phyloP scores from a whole-genome alignment of 306 rosid genomes.

The Potentilla sterilis region DNA sequence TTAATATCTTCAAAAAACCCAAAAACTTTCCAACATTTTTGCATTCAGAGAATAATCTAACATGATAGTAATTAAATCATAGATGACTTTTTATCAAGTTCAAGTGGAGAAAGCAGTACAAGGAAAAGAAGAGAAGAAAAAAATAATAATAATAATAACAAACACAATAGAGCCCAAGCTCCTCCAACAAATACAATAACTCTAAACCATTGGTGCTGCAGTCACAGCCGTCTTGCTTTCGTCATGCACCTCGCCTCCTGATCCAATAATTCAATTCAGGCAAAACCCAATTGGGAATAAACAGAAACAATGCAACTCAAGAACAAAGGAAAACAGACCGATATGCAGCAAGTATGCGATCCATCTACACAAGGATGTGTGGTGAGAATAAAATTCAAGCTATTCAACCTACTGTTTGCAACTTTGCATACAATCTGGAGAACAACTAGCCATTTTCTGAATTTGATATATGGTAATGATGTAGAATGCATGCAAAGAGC shows the following conservation, averaged over 20 bases:
- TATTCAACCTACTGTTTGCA: not conserved
- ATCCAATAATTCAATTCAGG: conserved; percentile 19
- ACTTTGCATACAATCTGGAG: not conserved
- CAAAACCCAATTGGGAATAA: not conserved
- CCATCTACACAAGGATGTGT: conserved; percentile 35
- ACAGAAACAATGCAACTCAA: not conserved
- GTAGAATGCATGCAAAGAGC: too few species aligned
- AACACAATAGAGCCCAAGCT: too few species aligned
- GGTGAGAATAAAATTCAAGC: not conserved
- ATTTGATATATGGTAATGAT: not conserved
- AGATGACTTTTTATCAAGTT: too few species aligned
- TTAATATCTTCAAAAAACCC: not conserved
- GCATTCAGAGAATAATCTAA: too few species aligned
- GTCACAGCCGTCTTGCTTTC: conserved; percentile 84
- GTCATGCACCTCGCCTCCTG: conserved; percentile 97
- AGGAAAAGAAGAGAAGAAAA: too few species aligned
- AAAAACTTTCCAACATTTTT: not conserved
- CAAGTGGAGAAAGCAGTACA: too few species aligned
- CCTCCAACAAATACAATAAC: too few species aligned
- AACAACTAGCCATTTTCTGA: not conserved
- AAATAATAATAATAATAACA: too few species aligned
- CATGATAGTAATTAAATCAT: too few species aligned
- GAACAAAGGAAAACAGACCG: conserved; percentile 35
- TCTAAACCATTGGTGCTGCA: conserved; percentile 9
- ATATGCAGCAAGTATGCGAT: conserved; percentile 55